Evolutionary conservation across 108 stramenopile species (phyloP), one percentile per base, ranked within the genome.

Genomic region (Nitzschia inconspicua): DNA sequence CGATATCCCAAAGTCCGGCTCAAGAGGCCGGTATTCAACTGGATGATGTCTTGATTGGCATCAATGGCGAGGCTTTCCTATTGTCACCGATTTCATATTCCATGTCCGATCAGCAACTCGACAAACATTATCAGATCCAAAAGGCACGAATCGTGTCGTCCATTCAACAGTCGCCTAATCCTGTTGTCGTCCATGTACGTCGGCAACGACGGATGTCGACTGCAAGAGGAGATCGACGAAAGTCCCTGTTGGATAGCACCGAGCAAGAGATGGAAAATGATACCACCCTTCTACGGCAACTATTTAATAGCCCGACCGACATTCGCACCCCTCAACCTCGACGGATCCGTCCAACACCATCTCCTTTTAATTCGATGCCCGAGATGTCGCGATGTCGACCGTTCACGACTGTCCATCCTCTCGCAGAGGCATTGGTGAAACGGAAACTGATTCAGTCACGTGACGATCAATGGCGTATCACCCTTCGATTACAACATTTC

Each of bases 11-110:
- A 20, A 53, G 86, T 60, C 83, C 85, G 26, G 81, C 80, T 27
- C 65, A 41, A 37, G n/a, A 16, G 16, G 79, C 78, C 6, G 86
- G 79, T 16, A 75, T 92, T 19, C 54, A 32, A 0, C 78, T 69
- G n/a, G 84, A 77, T 8, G 87, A 89, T 75, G 55, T 62, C 10
- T 31, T 93, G 27, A 35, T 93, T 27, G 91, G 91, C 2, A 63
- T 89, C 52, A 89, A 93, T 65, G 91, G 91, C n/a, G 40, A 30
- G 0, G 68, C 84, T 3, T 76, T 89, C 47, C 65, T 57, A 18
- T 57, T 55, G 27, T 44, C 60, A 30, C 35, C 51, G 35, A 36
- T 28, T 0, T 54, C 53, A n/a, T 54, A 32, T 6, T 46, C 44
- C 16, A 36, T 36, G 9, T 32, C 34, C n/a, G 53, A 36, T 19